phyloP scores from a whole-genome alignment of 441 rosid genomes.

The Rhodomyrtus psidioides region DNA sequence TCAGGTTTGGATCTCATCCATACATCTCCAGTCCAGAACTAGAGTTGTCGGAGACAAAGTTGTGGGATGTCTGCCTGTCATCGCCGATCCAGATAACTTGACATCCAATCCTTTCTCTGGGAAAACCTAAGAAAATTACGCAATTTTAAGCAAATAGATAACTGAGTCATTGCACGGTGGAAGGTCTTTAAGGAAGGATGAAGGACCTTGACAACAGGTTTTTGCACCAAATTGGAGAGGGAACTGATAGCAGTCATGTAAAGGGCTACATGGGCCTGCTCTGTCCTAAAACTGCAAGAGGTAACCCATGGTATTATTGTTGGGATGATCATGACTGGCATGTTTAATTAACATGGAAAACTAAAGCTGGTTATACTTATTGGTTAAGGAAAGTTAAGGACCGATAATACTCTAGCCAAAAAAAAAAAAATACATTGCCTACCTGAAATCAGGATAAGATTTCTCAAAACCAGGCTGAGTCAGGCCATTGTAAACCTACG shows the following conservation, averaged over 20 bases:
- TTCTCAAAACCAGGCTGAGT: constrained; percentile 80
- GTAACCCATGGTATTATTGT: background rate
- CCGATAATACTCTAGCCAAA: background rate
- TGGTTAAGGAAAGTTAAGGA: background rate
- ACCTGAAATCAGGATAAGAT: constrained; percentile 56
- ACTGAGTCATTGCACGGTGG: background rate
- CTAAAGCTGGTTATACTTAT: background rate
- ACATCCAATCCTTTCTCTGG: constrained; percentile 69
- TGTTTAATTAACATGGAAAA: background rate
- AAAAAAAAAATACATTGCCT: constrained; percentile 1
- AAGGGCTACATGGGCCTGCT: constrained; percentile 67
- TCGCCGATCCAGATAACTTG: constrained; percentile 57
- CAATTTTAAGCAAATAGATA: background rate
- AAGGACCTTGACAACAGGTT: constrained; percentile 58
- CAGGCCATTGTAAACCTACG: constrained; percentile 82
- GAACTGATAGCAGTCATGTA: constrained; percentile 88
- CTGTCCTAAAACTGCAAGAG: constrained; percentile 62
- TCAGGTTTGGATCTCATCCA: background rate
- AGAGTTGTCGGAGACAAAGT: constrained; percentile 76
- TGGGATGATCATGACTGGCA: background rate
- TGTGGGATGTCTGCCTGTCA: constrained; percentile 63
- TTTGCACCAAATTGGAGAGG: constrained; percentile 50
- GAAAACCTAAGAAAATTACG: constrained; percentile 33
- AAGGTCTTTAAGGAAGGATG: background rate
- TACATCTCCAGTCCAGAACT: constrained; percentile 84